Percentiles rank a stretch among this genome's conserved stretches.
Conservation (phyloP, 2,329 filamentous ascomycete species). For the Hypoxylon rubiginosum region DNA sequence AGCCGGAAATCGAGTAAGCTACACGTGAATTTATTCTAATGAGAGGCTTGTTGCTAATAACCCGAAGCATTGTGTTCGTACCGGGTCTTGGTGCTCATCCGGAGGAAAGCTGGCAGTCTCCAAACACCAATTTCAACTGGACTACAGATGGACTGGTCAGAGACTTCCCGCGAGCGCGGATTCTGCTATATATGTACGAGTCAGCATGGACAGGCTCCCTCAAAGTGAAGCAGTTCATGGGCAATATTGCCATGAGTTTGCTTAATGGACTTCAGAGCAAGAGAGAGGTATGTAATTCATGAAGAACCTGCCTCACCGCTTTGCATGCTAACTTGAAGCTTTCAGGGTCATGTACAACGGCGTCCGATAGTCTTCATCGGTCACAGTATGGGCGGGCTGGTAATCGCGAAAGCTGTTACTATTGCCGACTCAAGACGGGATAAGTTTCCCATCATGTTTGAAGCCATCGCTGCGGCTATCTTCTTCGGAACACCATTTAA, state of each 20-base stretch:
- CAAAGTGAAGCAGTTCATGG: constrained; percentile 59
- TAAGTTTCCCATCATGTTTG: constrained; percentile 56
- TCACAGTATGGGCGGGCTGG: constrained; percentile 61
- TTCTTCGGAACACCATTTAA: constrained; percentile 60
- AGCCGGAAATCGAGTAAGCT: constrained; percentile 56
- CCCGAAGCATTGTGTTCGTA: constrained; percentile 56
- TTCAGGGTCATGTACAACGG: constrained; percentile 45
- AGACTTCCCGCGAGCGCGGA: constrained; percentile 57
- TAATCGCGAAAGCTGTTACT: constrained; percentile 57
- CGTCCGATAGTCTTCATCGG: constrained; percentile 60
- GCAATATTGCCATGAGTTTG: constrained; percentile 56
- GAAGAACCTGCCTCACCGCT: neutral
- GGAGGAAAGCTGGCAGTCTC: constrained; percentile 57
- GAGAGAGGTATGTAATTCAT: constrained; percentile 51
- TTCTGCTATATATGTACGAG: constrained; percentile 59
- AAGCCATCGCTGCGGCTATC: constrained; percentile 56
- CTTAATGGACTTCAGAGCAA: constrained; percentile 53
- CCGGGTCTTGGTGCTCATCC: constrained; percentile 58
- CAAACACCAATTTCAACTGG: constrained; percentile 58
- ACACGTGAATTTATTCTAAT: neutral
- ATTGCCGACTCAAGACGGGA: constrained; percentile 55
- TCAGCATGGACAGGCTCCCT: constrained; percentile 58
- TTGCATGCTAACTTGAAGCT: constrained; percentile 6
- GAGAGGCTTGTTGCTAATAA: constrained; percentile 24
- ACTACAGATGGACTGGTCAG: constrained; percentile 55